Evolutionary conservation across 2,329 filamentous ascomycete species (phyloP).

Genomic region (Pseudopyrenochaeta lycopersici): DNA sequence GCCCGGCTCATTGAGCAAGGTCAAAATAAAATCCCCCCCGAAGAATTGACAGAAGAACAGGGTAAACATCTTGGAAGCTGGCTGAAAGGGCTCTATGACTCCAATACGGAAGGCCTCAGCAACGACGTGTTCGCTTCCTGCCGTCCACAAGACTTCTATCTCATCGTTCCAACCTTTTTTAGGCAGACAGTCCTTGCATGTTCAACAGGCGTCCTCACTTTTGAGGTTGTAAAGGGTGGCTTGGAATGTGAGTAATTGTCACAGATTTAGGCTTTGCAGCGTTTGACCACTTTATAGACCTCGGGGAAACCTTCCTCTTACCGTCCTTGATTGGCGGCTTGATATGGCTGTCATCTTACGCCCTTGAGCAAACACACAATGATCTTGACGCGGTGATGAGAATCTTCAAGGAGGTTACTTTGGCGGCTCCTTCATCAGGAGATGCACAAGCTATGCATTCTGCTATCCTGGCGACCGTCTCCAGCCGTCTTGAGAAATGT

Average conservation of each 20-base stretch:
- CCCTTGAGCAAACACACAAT: conserved; percentile 70
- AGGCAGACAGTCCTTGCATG: conserved; percentile 77
- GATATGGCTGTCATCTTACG: conserved; percentile 73
- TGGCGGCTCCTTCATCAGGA: conserved; percentile 73
- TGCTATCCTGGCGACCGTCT: conserved; percentile 75
- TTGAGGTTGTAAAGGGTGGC: conserved; percentile 76
- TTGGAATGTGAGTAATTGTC: conserved; percentile 70
- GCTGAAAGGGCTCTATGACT: conserved; percentile 79
- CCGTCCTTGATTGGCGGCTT: conserved; percentile 79
- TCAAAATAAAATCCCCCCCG: conserved; percentile 64
- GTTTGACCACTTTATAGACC: conserved; percentile 57
- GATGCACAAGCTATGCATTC: conserved; percentile 77
- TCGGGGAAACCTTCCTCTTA: conserved; percentile 82
- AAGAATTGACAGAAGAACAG: conserved; percentile 72
- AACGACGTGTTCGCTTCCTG: conserved; percentile 86
- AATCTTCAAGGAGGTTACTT: conserved; percentile 76
- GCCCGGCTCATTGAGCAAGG: conserved; percentile 70
- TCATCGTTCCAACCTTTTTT: conserved; percentile 79
- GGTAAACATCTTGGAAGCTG: conserved; percentile 74
- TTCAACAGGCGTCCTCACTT: conserved; percentile 69
- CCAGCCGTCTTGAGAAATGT: conserved; percentile 72
- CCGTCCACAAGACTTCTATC: conserved; percentile 82
- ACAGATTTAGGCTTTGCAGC: neutral
- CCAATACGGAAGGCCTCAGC: conserved; percentile 72
- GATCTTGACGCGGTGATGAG: conserved; percentile 75